A percentile compares a stretch with the other conserved stretches of the same genome.
phyloP scores from a whole-genome alignment of 768 basidiomycete genomes.

The Pleurotus eryngii region DNA sequence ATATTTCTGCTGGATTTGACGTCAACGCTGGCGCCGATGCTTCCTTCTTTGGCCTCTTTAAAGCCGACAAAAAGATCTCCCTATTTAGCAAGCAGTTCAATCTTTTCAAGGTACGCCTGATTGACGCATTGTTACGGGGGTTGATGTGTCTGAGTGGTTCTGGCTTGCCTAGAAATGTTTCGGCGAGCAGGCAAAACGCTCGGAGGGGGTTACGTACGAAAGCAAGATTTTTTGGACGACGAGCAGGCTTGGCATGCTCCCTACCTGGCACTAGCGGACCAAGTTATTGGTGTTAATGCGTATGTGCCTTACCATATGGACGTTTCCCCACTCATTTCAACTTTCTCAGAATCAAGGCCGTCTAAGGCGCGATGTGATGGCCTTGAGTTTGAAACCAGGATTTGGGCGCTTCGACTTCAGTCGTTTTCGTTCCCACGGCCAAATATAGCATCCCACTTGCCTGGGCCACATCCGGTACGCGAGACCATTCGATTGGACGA shows the following conservation, averaged over 20 bases:
- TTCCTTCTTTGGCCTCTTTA: conserved; percentile 28
- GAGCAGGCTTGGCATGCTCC: neutral
- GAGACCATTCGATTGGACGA: too few relatives aligned
- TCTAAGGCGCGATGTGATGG: neutral
- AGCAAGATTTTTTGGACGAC: neutral
- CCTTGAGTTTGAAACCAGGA: too few relatives aligned
- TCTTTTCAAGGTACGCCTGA: conserved; percentile 27
- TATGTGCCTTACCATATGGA: neutral
- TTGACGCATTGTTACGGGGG: neutral
- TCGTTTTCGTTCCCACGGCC: too few relatives aligned
- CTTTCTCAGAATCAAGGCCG: neutral
- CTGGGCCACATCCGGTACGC: too few relatives aligned
- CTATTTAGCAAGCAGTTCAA: conserved; percentile 30
- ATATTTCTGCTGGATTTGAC: conserved; percentile 26
- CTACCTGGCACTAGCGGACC: neutral
- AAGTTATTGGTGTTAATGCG: neutral
- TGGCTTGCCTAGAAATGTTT: neutral
- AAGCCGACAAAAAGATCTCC: conserved; percentile 16
- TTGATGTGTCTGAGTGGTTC: neutral
- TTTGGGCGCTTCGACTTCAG: too few relatives aligned
- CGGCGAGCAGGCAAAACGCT: neutral
- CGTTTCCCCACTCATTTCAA: neutral
- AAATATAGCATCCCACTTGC: too few relatives aligned
- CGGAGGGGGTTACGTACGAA: neutral
- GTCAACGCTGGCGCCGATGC: conserved; percentile 30